A percentile compares a stretch with the other conserved stretches of the same genome.
Evolutionary conservation across 495 filamentous ascomycete genomes (phyloP).

Genomic region (Pseudoneurospora amorphoporcata): DNA sequence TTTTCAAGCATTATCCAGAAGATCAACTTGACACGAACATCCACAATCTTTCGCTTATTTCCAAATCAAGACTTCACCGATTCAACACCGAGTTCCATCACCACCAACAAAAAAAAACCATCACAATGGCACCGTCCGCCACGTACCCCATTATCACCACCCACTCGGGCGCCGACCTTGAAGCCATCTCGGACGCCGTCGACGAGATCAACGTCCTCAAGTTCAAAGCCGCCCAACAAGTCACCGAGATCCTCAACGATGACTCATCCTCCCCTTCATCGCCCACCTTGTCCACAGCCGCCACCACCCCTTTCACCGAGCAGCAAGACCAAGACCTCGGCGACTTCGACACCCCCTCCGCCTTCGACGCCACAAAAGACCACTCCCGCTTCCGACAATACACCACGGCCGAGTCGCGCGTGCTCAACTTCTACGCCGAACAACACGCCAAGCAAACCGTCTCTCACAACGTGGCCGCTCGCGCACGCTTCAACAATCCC

Average conservation of each 20-base stretch:
- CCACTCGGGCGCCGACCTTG: slow-evolving; percentile 65
- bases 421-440: slow-evolving; percentile 74
- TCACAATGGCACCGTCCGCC: slow-evolving; percentile 6
- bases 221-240: slow-evolving; percentile 19
- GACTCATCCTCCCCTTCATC: neutral
- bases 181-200: slow-evolving; percentile 67
- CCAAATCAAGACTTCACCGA: neutral
- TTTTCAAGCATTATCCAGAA: neutral
- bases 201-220: slow-evolving; percentile 75
- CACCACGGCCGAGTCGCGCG: slow-evolving; percentile 64
- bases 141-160: slow-evolving; percentile 7
- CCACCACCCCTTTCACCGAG: neutral
- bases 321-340: slow-evolving; percentile 30
- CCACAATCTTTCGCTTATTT: neutral
- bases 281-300: neutral
- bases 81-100: neutral
- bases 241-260: slow-evolving; percentile 9
- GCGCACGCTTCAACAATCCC: slow-evolving; percentile 57
- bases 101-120: neutral
- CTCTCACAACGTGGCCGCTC: slow-evolving; percentile 69
- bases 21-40: neutral
- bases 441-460: slow-evolving; percentile 80
- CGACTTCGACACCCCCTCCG: slow-evolving; percentile 49
- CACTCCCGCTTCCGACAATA: slow-evolving; percentile 75
- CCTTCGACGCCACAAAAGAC: slow-evolving; percentile 69